Evolutionary conservation across 176 grass and related monocot genomes (phyloP), one percentile per base, ranked within the genome.

Genomic region (Lolium multiflorum): DNA sequence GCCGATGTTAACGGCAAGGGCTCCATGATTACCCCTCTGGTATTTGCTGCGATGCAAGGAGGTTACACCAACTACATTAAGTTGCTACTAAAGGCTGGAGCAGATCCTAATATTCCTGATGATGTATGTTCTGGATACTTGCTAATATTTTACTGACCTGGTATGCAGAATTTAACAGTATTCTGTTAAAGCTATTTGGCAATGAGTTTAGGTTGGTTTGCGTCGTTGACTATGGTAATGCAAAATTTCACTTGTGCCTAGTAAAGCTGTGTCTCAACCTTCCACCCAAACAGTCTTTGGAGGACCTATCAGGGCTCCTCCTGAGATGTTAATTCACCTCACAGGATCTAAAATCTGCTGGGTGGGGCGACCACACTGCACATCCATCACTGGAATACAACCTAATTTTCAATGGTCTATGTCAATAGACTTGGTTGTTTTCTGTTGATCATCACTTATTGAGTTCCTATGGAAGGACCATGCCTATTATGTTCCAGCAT

Each of bases 1-100:
- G 83, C 78, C 20, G 88, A 90, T 52, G 83, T 90, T 21, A 71
- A 90, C 60, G 47, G 39, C 4, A 59, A 75, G 56, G 44, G 68
- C 60, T 56, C 37, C 24, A 0, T 24, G 48, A 0, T 1, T 41
- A 4, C 77, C 59, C 80, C 86, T 35, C 49, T 88, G 12, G 17
- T 70, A 24, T 67, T 83, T 11, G 61, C 80, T 83, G 69, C 72
- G 17, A 13, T 6, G 12, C 0, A 13, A 8, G 77, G 77, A 47
- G 88, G 77, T 10, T 82, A 59, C 57, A 90, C 88, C 43, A 11
- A 85, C 13, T 75, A 77, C 20, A 28, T 90, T 56, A 6, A 7
- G 24, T 69, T 85, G 37, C 78, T 90, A 15, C 46, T 47, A 10
- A 47, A n/a, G 46, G 46, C 46, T 47, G 46, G 46, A 10, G 46